Base-by-base conservation (phyloP, 257 asterid species). In the Verbena officinalis region DNA sequence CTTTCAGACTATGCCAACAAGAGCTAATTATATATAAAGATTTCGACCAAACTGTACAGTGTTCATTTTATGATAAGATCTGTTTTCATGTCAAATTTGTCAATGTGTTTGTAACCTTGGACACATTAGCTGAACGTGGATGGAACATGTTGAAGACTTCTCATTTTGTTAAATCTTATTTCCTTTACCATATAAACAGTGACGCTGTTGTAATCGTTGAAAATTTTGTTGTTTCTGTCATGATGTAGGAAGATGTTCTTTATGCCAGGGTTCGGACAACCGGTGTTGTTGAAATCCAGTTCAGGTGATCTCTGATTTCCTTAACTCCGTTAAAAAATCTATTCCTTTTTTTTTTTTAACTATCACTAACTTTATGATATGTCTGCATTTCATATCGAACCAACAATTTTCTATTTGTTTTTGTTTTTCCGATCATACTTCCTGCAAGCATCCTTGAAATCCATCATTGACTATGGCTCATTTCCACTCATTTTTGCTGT, bases 201-300 rank as follows among this genome's bases (percentile, higher is more conserved):
- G 44, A 9, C 16, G 23, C 23, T 51, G 40, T 57, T 22, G 49
- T 54, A 45, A 59, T 36, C 58, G 48, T 55, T 77, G 40, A 68
- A 50, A 30, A 33, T 15, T 45, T 42, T 50, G 40, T 67, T 62
- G 27, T 73, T 75, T 64, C 62, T 74, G 66, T 73, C 59, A 48
- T 75, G 84, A 69, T 74, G 88, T 62, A 91, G 96, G 98, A 94
- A 75, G 99, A 94, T 86, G 89, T 94, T 72, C 97, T 94, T 79
- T 73, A 83, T 75, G 99, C 99, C 68, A 85, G 99, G 83, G 89
- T 94, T 73, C 96, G 98, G 74, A 94, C 99, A 59, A 90, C 95
- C 20, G 99, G 99, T 55, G 96, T 90, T 62, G 99, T 94, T 45
- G 98, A 94, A 76, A 94, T 94, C 74, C 99, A 94, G 68, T 94